Conservation (phyloP, 2,329 filamentous ascomycete species). For the Curvularia sp. region DNA sequence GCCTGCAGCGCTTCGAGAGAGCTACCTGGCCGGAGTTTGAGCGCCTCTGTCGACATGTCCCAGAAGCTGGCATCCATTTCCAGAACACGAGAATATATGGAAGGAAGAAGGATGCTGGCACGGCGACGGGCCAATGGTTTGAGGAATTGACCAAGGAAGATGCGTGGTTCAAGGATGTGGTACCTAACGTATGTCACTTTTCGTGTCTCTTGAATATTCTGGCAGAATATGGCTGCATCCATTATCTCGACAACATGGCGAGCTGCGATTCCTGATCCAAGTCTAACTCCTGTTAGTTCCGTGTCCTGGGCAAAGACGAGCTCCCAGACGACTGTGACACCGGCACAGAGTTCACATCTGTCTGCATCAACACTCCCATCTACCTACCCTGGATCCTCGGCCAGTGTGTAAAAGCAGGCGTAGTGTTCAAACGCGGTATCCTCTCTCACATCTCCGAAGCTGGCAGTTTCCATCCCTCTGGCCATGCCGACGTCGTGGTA, state of each 20-base stretch:
- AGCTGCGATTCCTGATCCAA: too few relatives aligned
- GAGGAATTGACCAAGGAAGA: constrained; percentile 70
- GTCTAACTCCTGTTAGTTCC: constrained; percentile 57
- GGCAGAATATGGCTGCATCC: background rate
- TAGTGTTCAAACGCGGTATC: constrained; percentile 59
- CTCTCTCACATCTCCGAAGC: constrained; percentile 76
- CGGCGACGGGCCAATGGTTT: constrained; percentile 64
- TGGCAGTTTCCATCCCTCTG: constrained; percentile 63
- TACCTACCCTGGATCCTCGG: constrained; percentile 87
- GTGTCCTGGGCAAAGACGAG: constrained; percentile 61
- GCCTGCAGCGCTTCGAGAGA: constrained; percentile 51
- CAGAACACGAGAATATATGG: constrained; percentile 67
- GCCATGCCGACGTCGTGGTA: constrained; percentile 71
- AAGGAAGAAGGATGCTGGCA: constrained; percentile 68
- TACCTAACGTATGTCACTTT: constrained; percentile 66
- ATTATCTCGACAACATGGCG: too few relatives aligned
- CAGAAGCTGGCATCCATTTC: constrained; percentile 82
- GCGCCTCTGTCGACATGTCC: constrained; percentile 63
- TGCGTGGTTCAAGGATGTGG: constrained; percentile 75
- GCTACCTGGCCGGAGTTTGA: constrained; percentile 56
- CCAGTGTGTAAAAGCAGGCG: constrained; percentile 77
- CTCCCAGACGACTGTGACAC: constrained; percentile 72
- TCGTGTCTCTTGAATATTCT: background rate
- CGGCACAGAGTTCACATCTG: constrained; percentile 77
- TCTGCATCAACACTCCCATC: constrained; percentile 89